phyloP scores from a whole-genome alignment of 768 basidiomycete species.

The Dacryopinax primogenitus region DNA sequence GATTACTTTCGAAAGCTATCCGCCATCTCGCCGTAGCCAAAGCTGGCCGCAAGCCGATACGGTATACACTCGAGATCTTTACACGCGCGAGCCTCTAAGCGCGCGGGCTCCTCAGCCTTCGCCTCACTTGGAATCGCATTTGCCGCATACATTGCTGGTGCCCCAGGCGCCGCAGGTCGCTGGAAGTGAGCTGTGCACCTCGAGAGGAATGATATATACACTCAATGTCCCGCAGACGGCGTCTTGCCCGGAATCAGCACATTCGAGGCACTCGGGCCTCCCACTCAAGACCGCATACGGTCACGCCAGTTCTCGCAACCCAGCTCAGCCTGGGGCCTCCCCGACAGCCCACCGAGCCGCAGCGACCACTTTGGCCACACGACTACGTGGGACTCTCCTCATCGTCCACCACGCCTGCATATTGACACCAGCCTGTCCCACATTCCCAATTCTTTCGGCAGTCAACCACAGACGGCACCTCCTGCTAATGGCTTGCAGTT shows the following conservation, averaged over 20 bases:
- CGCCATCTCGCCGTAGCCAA: neutral
- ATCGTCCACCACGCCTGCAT: neutral
- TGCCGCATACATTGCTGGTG: neutral
- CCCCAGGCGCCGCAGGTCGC: neutral
- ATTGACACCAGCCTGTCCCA: neutral
- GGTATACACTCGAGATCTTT: neutral
- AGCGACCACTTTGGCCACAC: neutral
- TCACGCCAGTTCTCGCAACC: neutral
- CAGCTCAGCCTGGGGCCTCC: neutral
- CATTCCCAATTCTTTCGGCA: neutral
- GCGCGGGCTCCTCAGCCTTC: neutral
- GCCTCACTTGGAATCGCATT: neutral
- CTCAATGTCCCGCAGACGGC: neutral
- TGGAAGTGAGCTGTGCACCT: neutral
- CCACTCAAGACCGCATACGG: neutral
- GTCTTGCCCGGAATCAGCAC: constrained; percentile 1
- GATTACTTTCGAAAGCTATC: constrained; percentile 5
- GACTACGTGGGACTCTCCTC: neutral
- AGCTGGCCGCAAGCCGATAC: neutral
- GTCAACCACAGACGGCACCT: neutral
- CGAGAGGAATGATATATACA: neutral
- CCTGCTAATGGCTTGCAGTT: neutral
- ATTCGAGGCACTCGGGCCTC: constrained; percentile 2
- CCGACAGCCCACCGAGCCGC: neutral
- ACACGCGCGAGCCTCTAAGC: too few relatives aligned